These are phyloP conservation scores for Pyracantha coccinea DNA, from an alignment of 331 rosid genomes.

Conservation along the genomic window DNA sequence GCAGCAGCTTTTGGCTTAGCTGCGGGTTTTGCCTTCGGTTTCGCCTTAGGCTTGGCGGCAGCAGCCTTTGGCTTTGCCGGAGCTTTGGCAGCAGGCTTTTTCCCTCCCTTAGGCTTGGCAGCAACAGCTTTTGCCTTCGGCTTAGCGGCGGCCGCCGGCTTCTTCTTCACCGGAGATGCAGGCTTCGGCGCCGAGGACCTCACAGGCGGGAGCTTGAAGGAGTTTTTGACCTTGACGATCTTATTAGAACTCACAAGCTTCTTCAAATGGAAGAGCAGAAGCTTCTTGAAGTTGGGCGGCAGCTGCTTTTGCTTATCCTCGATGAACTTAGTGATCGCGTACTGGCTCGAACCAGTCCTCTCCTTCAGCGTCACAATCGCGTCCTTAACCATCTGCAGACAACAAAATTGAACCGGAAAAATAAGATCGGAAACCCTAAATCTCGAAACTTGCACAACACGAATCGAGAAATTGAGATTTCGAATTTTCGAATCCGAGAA, in stretches of 20 bases:
- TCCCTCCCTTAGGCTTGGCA: conserved; percentile 16
- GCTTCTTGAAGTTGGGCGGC: conserved; percentile 67
- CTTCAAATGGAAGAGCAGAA: conserved; percentile 53
- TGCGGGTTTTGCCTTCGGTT: conserved; percentile 11
- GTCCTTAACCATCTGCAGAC: conserved; percentile 71
- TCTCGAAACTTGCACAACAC: not conserved
- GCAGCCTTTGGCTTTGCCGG: conserved; percentile 19
- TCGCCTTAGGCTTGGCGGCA: not conserved
- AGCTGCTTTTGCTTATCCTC: conserved; percentile 78
- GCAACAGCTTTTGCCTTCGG: conserved; percentile 25
- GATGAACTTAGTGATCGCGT: conserved; percentile 62
- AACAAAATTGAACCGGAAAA: not conserved
- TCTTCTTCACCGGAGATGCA: conserved; percentile 33
- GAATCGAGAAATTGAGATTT: not conserved
- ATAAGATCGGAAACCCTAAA: conserved; percentile 6
- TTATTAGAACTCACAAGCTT: conserved; percentile 65
- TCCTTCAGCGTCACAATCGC: conserved; percentile 71
- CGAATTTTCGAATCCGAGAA: not conserved
- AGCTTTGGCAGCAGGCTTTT: conserved; percentile 3
- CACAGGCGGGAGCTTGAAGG: conserved; percentile 45
- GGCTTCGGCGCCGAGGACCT: conserved; percentile 22
- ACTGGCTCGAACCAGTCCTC: conserved; percentile 78
- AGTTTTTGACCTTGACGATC: conserved; percentile 61
- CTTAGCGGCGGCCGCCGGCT: conserved; percentile 26
- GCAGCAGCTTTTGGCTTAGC: conserved; percentile 37